Conservation (phyloP, 345 rosid genomes). For the Eucalyptus regnans region DNA sequence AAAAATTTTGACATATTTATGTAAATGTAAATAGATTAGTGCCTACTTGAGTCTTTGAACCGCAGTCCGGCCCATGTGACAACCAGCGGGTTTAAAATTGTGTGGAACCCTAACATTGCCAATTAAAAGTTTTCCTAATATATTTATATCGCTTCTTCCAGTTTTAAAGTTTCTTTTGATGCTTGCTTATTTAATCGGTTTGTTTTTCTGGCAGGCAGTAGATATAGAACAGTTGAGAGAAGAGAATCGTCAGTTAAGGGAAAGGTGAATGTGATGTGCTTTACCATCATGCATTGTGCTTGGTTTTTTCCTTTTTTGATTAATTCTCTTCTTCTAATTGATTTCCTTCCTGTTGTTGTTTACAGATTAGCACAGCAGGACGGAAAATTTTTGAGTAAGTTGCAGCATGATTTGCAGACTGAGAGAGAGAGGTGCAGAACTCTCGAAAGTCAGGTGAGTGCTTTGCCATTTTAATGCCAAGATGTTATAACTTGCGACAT, state of each 20-base stretch:
- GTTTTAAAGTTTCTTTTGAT: not conserved
- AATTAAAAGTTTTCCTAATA: not conserved
- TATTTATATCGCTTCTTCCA: not conserved
- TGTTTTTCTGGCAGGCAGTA: not conserved
- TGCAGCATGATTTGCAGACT: slow-evolving; percentile 16
- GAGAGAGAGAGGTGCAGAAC: slow-evolving; percentile 35
- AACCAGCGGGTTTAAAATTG: slow-evolving; percentile 1
- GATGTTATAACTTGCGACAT: not conserved
- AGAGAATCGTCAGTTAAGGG: slow-evolving; percentile 48
- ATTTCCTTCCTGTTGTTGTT: not conserved
- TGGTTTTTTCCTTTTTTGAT: not conserved
- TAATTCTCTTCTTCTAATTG: not conserved
- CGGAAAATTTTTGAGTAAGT: slow-evolving; percentile 1
- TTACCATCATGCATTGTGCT: not conserved
- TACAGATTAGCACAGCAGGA: slow-evolving; percentile 28
- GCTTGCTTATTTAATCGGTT: not conserved
- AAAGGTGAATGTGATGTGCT: slow-evolving; percentile 26
- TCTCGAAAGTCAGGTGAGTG: slow-evolving; percentile 47
- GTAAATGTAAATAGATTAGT: not conserved
- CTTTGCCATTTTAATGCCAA: not conserved
- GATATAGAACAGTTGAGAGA: slow-evolving; percentile 27
- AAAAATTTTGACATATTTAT: not conserved
- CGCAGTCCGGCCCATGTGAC: not conserved
- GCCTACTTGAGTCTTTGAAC: not conserved
- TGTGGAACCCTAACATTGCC: not conserved